These are phyloP conservation scores for Candida nitratophila DNA, from an alignment of 805 yeast species.

Conservation along the genomic window DNA sequence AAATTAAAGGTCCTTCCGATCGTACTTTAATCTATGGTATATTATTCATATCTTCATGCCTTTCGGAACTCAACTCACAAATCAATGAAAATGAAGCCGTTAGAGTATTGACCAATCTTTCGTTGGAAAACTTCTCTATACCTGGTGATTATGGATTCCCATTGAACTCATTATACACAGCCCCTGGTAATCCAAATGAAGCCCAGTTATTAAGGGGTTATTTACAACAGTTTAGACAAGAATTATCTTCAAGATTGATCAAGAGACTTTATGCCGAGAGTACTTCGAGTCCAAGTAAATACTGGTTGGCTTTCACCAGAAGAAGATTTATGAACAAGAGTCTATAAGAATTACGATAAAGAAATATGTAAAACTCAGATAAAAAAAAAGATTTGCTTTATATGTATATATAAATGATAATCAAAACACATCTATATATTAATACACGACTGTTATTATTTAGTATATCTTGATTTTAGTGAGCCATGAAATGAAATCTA, in stretches of 20 bases:
- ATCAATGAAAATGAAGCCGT: slow-evolving; percentile 53
- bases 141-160: slow-evolving; percentile 98
- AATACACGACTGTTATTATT: background rate
- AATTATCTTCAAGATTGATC: slow-evolving; percentile 74
- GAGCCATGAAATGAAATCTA: slow-evolving; percentile 10
- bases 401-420: too few species aligned
- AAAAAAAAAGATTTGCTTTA: too few species aligned
- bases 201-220: slow-evolving; percentile 75
- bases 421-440: background rate
- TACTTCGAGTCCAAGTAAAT: slow-evolving; percentile 65
- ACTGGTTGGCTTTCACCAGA: slow-evolving; percentile 94
- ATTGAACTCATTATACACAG: slow-evolving; percentile 66
- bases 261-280: slow-evolving; percentile 62
- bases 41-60: slow-evolving; percentile 78
- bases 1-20: slow-evolving; percentile 93
- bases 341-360: slow-evolving; percentile 31
- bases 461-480: slow-evolving; percentile 1
- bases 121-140: slow-evolving; percentile 79
- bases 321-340: slow-evolving; percentile 94
- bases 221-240: slow-evolving; percentile 91
- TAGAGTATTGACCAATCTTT: slow-evolving; percentile 68
- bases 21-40: slow-evolving; percentile 91
- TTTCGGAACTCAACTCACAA: slow-evolving; percentile 48
- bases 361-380: too few species aligned
- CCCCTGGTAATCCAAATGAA: slow-evolving; percentile 70